phyloP scores from a whole-genome alignment of 805 yeast genomes.

The Zygosaccharomyces kombuchaensis region DNA sequence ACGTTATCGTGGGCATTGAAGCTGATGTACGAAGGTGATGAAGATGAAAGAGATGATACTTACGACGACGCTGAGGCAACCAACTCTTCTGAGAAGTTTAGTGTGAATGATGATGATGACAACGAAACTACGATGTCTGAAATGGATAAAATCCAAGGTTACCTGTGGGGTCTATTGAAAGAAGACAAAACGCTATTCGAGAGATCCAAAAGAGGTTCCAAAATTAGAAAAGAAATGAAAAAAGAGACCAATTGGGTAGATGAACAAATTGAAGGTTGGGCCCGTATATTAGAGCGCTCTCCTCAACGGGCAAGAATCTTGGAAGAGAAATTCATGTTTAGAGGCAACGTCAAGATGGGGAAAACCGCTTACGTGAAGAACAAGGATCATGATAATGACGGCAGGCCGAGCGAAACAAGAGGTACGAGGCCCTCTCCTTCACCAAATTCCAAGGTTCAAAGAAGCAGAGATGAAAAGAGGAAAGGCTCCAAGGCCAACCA shows the following conservation, averaged over 20 bases:
- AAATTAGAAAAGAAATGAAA: conserved; percentile 49
- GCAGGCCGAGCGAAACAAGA: not conserved
- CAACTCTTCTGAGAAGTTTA: conserved; percentile 17
- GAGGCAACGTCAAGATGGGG: conserved; percentile 36
- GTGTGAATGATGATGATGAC: conserved; percentile 15
- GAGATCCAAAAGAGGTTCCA: conserved; percentile 47
- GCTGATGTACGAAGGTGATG: conserved; percentile 67
- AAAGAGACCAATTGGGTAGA: conserved; percentile 66
- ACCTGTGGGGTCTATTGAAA: conserved; percentile 53
- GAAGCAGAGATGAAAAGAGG: conserved; percentile 48
- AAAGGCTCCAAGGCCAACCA: conserved; percentile 60
- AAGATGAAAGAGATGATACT: conserved; percentile 83
- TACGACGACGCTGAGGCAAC: conserved; percentile 48
- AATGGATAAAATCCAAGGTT: conserved; percentile 47
- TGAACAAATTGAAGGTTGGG: conserved; percentile 95
- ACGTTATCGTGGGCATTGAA: conserved; percentile 58
- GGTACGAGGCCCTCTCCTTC: not conserved
- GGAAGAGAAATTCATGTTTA: conserved; percentile 57
- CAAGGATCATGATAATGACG: conserved; percentile 12
- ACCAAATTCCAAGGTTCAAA: conserved; percentile 18
- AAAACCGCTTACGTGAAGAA: conserved; percentile 33
- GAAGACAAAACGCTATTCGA: conserved; percentile 47
- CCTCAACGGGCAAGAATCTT: conserved; percentile 57
- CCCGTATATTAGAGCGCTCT: conserved; percentile 61
- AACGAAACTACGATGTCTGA: conserved; percentile 17